phyloP scores from a whole-genome alignment of 345 rosid species.

The Raphanus sativus region DNA sequence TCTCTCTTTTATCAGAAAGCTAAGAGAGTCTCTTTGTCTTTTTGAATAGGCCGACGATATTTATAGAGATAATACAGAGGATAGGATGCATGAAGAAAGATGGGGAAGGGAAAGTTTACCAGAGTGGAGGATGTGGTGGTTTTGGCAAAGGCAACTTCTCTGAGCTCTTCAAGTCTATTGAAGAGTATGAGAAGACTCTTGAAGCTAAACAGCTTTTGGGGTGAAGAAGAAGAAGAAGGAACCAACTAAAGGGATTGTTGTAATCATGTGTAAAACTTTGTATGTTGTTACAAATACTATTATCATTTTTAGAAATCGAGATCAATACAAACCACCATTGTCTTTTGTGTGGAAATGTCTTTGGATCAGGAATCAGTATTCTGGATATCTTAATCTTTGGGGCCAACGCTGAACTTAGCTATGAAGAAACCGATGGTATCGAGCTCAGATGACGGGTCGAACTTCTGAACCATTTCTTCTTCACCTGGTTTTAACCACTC shows the following conservation, averaged over 20 bases:
- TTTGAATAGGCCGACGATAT: constrained; percentile 78
- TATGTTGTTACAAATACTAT: background rate
- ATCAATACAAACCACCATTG: constrained; percentile 19
- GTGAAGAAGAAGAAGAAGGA: constrained; percentile 2
- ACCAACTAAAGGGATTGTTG: background rate
- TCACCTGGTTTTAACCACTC: constrained; percentile 96
- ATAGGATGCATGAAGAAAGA: constrained; percentile 77
- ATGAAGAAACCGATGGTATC: constrained; percentile 96
- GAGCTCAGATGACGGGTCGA: constrained; percentile 81
- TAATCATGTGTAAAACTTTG: constrained; percentile 4
- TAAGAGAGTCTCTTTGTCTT: background rate
- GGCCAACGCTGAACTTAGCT: constrained; percentile 74
- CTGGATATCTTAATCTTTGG: constrained; percentile 34
- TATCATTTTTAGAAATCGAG: constrained; percentile 1
- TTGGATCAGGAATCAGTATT: background rate
- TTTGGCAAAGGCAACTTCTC: constrained; percentile 96
- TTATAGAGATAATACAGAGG: constrained; percentile 91
- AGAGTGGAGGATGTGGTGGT: constrained; percentile 94
- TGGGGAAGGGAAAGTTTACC: constrained; percentile 64
- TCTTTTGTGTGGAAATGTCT: no score
- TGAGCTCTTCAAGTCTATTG: constrained; percentile 90
- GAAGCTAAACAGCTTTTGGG: constrained; percentile 52
- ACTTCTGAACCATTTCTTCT: constrained; percentile 87
- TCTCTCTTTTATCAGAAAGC: background rate
- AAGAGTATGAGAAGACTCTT: constrained; percentile 86